Evolutionary conservation across 2,329 filamentous ascomycete species (phyloP), one percentile per base, ranked within the genome.

Genomic region (Fusarium continuum): DNA sequence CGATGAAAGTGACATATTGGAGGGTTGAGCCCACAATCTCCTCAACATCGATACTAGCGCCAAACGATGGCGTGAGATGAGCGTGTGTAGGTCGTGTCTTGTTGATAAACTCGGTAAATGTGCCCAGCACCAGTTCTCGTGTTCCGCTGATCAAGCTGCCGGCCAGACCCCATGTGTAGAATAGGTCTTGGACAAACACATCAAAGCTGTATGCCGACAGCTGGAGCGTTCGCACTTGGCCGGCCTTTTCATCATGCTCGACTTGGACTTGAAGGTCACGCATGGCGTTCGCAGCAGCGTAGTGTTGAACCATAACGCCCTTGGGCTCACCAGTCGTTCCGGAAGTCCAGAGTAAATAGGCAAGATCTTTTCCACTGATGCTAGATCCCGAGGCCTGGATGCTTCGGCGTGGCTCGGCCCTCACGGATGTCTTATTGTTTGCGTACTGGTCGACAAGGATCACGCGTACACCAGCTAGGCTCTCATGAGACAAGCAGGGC

Each of bases 121-220:
- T 64, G 4, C 60, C 60, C 3, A 63, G 43, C 3, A 63, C 38
- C 2, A 63, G 5, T 8, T 63, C 60, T 14, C 60, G 28, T 4
- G 60, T 64, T 0, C 60, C 60, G 0, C 46, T 63, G 2, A 63
- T 49, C 5, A 63, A 34, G 20, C 29, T 47, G 1, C 60, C 60
- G 0, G 46, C 46, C 3, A 63, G 3, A 1, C 60, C 60, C 60
- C 59, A 63, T 0, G 60, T 63, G 8, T 64, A 63, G 4, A 63
- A 63, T 0, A 63, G 28, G 2, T 63, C 60, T 34, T 63, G 60
- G 0, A 63, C 59, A 7, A 63, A 63, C 2, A 63, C 60, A 2
- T 63, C 60, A 5, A 63, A 63, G n/a, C 60, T 63, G 11, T 63
- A 64, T 4, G 60, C 46, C 0, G 59, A 63, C 3, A 63, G 43